Percentiles rank a stretch among this genome's conserved stretches.
phyloP scores from a whole-genome alignment of 2,329 filamentous ascomycete genomes.

The Phialophora chinensis region DNA sequence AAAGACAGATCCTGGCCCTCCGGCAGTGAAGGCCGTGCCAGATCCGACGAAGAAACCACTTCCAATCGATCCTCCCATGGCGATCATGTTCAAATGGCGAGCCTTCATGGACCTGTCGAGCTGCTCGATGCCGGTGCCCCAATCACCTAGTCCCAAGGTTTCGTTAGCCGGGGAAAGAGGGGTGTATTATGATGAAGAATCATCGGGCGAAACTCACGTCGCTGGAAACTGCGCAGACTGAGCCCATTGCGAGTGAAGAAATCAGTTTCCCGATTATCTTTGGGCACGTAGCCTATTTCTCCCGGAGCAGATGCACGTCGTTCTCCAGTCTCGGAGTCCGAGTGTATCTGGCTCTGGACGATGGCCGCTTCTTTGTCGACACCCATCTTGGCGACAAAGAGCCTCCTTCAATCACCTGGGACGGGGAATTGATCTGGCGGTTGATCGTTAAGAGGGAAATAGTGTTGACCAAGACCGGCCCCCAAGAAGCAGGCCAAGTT shows the following conservation, averaged over 20 bases:
- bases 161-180: no score
- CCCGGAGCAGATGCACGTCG: constrained; percentile 2
- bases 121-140: constrained; percentile 19
- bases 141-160: constrained; percentile 16
- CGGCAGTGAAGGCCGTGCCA: constrained; percentile 70
- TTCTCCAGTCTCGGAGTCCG: constrained; percentile 19
- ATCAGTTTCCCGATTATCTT: constrained; percentile 32
- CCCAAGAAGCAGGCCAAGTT: constrained; percentile 8
- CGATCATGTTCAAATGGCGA: constrained; percentile 72
- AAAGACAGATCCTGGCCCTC: constrained; percentile 76
- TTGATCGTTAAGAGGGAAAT: neutral
- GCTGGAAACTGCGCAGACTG: constrained; percentile 38
- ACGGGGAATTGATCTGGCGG: neutral
- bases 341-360: constrained; percentile 1
- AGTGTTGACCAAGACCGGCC: constrained; percentile 4
- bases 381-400: constrained; percentile 2
- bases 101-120: constrained; percentile 42
- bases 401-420: constrained; percentile 4
- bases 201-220: constrained; percentile 25
- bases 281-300: constrained; percentile 22
- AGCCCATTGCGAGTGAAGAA: constrained; percentile 41
- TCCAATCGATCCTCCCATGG: constrained; percentile 59
- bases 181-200: constrained; percentile 11
- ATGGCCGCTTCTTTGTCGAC: constrained; percentile 11
- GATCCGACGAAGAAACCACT: constrained; percentile 89